These are phyloP conservation scores for Lepidopterella palustris DNA, from an alignment of 495 filamentous ascomycete species.

Conservation along the genomic window DNA sequence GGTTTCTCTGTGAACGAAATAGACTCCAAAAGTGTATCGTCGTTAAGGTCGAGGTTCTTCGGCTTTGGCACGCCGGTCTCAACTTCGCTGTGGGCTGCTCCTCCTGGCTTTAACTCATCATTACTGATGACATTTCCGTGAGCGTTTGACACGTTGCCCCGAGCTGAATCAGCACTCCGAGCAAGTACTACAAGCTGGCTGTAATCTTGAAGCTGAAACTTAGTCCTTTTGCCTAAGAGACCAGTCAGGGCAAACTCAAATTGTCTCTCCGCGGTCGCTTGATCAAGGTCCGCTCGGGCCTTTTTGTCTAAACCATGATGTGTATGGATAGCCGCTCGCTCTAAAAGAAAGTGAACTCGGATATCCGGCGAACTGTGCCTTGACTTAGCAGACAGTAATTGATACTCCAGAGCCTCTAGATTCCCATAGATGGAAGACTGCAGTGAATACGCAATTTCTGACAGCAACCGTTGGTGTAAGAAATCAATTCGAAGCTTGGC, in stretches of 20 bases:
- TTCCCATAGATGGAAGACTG: conserved; percentile 53
- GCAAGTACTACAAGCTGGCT: conserved; percentile 92
- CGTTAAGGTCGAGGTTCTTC: conserved; percentile 67
- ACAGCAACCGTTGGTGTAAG: conserved; percentile 81
- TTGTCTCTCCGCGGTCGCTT: conserved; percentile 54
- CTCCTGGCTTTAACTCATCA: background rate
- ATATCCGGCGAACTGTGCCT: background rate
- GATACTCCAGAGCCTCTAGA: conserved; percentile 41
- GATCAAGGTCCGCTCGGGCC: conserved; percentile 62
- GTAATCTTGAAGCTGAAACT: conserved; percentile 80
- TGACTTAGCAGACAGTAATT: conserved; percentile 33
- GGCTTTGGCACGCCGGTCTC: conserved; percentile 47
- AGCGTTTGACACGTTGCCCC: conserved; percentile 1
- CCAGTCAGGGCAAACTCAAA: conserved; percentile 85
- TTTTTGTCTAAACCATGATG: conserved; percentile 75
- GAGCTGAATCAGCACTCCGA: conserved; percentile 49
- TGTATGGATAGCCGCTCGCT: conserved; percentile 76
- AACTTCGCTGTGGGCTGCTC: background rate
- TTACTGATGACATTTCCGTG: background rate
- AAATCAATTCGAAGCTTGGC: conserved; percentile 65
- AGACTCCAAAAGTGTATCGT: conserved; percentile 86
- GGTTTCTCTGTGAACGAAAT: conserved; percentile 62
- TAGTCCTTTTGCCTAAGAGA: conserved; percentile 81
- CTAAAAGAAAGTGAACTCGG: conserved; percentile 61
- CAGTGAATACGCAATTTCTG: conserved; percentile 62